A percentile compares a stretch with the other conserved stretches of the same genome.
phyloP scores from a whole-genome alignment of 2,329 filamentous ascomycete species.

The Blumeriella jaapii region DNA sequence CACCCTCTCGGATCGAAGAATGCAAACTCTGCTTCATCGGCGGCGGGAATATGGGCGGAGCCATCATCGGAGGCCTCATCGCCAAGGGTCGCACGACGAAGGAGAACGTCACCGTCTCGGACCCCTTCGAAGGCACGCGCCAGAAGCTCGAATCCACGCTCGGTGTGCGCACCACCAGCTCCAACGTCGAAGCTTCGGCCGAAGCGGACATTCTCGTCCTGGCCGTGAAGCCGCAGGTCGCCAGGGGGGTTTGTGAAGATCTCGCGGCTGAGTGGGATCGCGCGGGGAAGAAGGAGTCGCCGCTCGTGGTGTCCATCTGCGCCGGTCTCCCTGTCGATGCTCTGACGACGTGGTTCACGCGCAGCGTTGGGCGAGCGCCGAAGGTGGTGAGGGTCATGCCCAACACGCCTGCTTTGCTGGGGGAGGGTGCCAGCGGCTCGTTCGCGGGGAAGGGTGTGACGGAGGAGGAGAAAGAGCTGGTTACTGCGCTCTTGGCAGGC shows the following conservation, averaged over 20 bases:
- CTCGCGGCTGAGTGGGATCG: constrained; percentile 1
- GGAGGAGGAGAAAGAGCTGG: constrained; percentile 6
- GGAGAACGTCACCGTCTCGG: constrained; percentile 7
- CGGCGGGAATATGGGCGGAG: constrained; percentile 6
- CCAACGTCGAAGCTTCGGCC: constrained; percentile 2
- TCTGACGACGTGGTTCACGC: constrained; percentile 1
- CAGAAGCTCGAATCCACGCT: constrained; percentile 4
- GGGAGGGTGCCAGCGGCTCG: constrained; percentile 5
- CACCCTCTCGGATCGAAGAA: constrained; percentile 3
- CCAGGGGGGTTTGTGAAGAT: constrained; percentile 4
- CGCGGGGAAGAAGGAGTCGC: constrained; percentile 1
- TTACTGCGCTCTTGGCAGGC: constrained; percentile 3
- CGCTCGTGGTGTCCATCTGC: constrained; percentile 6
- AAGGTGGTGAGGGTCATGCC: constrained; percentile 6
- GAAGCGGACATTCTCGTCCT: constrained; percentile 4
- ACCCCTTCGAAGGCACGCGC: constrained; percentile 4
- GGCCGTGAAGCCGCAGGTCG: constrained; percentile 6
- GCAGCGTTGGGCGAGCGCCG: constrained; percentile 1
- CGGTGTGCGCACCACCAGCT: constrained; percentile 4
- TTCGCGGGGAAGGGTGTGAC: constrained; percentile 5
- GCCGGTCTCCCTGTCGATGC: constrained; percentile 5
- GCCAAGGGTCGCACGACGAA: constrained; percentile 5
- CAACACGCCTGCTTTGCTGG: constrained; percentile 5
- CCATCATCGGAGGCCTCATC: constrained; percentile 6
- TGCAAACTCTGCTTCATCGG: constrained; percentile 7